Base-by-base conservation (phyloP, 2,329 filamentous ascomycete genomes). In the Rutstroemia sp. region DNA sequence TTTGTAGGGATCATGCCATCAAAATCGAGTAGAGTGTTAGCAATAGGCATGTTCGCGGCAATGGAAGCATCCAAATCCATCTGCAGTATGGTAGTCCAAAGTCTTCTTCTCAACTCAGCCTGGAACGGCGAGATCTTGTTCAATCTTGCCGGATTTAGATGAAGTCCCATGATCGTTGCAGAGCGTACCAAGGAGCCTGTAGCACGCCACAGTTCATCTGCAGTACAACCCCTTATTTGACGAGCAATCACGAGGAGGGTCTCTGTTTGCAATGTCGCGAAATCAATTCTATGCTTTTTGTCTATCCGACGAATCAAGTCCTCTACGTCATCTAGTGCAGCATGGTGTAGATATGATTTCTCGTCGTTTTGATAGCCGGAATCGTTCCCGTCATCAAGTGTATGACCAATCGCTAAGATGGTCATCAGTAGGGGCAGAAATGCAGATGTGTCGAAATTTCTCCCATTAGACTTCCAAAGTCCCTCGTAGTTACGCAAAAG, bases 81-180 rank as follows among this genome's bases (percentile, higher is more conserved):
- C 64, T 82, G 79, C 7, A 81, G 57, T 9, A 80, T 73, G 0
- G 78, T 79, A 7, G 75, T 73, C 81, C 80, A 83, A 2, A 83
- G 62, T 2, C 80, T 73, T 2, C 80, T 72, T 3, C 79, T 73
- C 67, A 82, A 73, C 65, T 83, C 80, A 2, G 75, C 72, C 23
- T 73, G 70, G 49, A 77, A 74, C 0, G 68, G 64, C 4, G 75
- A 73, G 71, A 79, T 76, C n/a, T 72, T 70, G 8, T 72, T 70
- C 5, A 81, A 73, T 51, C 74, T 70, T 25, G 68, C 70, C 0
- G 81, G 80, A 54, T 83, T 80, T 3, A 78, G 74, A 63, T 83
- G 79, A 7, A 83, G 70, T 4, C 81, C 80, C 73, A 81, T 79
- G 54, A 73, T 75, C 67, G 82, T 77, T 53, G 79, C 80, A 12